Percentiles rank a stretch among this genome's conserved stretches.
Conservation (phyloP, 768 basidiomycete species). For the Calocera viscosa region DNA sequence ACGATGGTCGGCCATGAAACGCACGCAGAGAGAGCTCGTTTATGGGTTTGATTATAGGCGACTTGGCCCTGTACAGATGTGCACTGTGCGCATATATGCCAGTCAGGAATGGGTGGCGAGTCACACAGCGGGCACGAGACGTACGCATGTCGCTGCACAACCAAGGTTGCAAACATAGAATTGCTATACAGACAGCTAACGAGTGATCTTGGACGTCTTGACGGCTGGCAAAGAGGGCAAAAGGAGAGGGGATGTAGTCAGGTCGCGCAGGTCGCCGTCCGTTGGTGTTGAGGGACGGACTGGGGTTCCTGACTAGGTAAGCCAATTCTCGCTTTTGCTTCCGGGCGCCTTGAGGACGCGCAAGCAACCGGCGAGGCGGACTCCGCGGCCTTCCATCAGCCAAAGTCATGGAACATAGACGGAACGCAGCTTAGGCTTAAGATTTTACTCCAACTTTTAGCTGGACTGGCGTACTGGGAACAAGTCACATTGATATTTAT, state of each 20-base stretch:
- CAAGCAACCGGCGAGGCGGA: neutral
- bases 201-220: neutral
- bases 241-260: neutral
- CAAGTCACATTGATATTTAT: slow-evolving; percentile 4
- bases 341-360: neutral
- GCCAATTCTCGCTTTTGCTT: slow-evolving; percentile 2
- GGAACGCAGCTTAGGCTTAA: neutral
- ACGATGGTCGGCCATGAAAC: neutral
- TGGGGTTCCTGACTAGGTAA: neutral
- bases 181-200: neutral
- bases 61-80: neutral
- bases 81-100: neutral
- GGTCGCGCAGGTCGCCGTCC: neutral
- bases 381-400: neutral
- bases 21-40: neutral
- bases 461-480: neutral
- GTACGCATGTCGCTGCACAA: slow-evolving; percentile 5
- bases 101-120: neutral
- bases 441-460: neutral
- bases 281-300: neutral
- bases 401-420: too few species aligned
- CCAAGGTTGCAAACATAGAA: neutral
- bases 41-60: neutral
- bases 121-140: neutral
- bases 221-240: neutral